Base-by-base conservation (phyloP, 1,284 basidiomycete species). In the Rhodotorula mucilaginosa region DNA sequence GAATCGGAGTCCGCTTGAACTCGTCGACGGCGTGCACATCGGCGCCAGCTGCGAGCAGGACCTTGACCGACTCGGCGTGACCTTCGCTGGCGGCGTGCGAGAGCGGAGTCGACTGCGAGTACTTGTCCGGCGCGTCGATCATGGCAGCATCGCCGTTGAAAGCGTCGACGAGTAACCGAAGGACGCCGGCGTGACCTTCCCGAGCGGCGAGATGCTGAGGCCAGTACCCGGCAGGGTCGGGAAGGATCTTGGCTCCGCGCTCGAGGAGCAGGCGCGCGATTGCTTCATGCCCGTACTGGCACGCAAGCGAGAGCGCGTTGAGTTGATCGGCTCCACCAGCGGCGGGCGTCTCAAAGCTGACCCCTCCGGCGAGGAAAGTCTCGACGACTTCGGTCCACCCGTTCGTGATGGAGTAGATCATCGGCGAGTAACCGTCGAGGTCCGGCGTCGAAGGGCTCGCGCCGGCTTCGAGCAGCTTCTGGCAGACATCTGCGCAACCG, bases 191-290 rank as follows among this genome's bases (percentile, higher is more conserved):
- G 78, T 97, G 95, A 2, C 97, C 97, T 79, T 94, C 91, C 69
- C 92, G 88, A n/a, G 95, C 95, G 31, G 97, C 97, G n/a, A 99
- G 87, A 82, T 99, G 96, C 79, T 97, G 92, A 0, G 97, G 95
- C 79, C 91, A 96, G 79, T 98, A 90, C 23, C 97, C 97, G 75
- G 96, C 97, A 63, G 89, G 92, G 80, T 98, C 98, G 5, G 93
- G 86, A 34, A 90, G 79, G 74, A 91, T 90, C 65, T 86, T 86
- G 8, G 93, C 93, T 29, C 90, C 90, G 62, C 90, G 86, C 76
- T 89, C 83, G 23, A 95, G 85, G 12, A 99, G 83, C 3, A 96
- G 82, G 8, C 87, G 81, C 10, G 91, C 92, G 39, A 98, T 91
- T 57, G 92, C 89, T 58, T 90, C 85, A 79, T 96, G 91, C 0